Base-by-base conservation (phyloP, 768 basidiomycete genomes). In the Russula virescens region DNA sequence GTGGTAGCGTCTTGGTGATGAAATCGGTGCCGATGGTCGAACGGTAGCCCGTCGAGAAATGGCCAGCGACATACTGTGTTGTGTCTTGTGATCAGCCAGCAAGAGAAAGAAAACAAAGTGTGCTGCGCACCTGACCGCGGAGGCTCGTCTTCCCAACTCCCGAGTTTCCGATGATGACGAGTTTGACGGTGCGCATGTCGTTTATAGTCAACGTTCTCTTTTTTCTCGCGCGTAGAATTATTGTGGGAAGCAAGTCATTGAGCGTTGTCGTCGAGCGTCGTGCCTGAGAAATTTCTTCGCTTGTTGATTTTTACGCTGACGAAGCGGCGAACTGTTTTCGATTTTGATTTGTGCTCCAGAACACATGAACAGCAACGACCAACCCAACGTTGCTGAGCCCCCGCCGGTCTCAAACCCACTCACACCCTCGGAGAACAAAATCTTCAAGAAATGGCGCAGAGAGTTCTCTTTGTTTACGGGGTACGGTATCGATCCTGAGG, bases 21-120 rank as follows among this genome's bases (percentile, higher is more conserved):
- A 94, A 94, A 74, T 94, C 91, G n/a, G 88, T 85, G 21, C 91
- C 92, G 46, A 95, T 93, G 3, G 92, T 94, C 1, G 91, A 87
- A 52, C 89, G 79, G 72, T 94, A 94, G 11, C 84, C 83, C 3
- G 81, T 82, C 5, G 87, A 84, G 73, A 93, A 94, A 14, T 81
- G 81, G 28, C 85, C 83, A 11, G 87, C 85, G 67, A 91, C 84
- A 71, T 88, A 94, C 85, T 92, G 67, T 31, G 43, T 3, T 31
- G n/a, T n/a, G n/a, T n/a, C n/a, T 35, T 19, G 18, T n/a, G 10
- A n/a, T 25, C 7, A 19, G 11, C 11, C 6, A 2, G n/a, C n/a
- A n/a, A n/a, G n/a, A 50, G 21, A 16, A 35, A 52, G 51, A 46
- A 47, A 26, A 31, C 11, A 9, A n/a, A n/a, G n/a, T n/a, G n/a